Percentiles rank a stretch among this genome's conserved stretches.
Conservation (phyloP, 441 rosid genomes). For the Kokia cookei region DNA sequence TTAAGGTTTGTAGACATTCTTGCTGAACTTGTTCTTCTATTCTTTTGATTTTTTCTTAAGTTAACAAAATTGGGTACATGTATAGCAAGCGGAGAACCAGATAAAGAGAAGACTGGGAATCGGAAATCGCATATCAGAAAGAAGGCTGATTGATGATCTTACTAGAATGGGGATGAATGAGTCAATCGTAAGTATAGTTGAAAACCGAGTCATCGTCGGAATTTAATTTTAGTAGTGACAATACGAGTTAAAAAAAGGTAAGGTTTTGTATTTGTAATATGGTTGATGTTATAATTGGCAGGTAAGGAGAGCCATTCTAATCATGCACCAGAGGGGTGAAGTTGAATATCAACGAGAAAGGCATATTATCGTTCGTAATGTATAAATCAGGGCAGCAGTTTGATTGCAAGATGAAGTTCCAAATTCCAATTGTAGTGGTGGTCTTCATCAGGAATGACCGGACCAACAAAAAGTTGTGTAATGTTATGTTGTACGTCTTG, state of each 20-base stretch:
- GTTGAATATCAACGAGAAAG: constrained; percentile 90
- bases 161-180: constrained; percentile 86
- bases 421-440: neutral
- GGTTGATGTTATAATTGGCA: constrained; percentile 14
- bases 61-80: neutral
- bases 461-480: neutral
- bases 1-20: constrained; percentile 45
- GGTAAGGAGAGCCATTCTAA: constrained; percentile 92
- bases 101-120: constrained; percentile 87
- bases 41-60: neutral
- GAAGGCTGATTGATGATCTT: constrained; percentile 85
- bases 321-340: constrained; percentile 98
- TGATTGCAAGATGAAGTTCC: neutral
- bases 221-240: neutral
- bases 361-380: constrained; percentile 72
- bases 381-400: constrained; percentile 15
- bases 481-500: neutral
- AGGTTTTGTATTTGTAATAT: neutral
- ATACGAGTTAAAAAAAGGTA: too few species aligned
- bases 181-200: constrained; percentile 54
- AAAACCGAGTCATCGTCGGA: neutral
- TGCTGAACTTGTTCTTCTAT: neutral
- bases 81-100: constrained; percentile 92
- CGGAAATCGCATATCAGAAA: constrained; percentile 84
- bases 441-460: neutral